Percentiles rank a stretch among this genome's conserved stretches.
These are phyloP conservation scores for Fusarium odoratissimum DNA, from an alignment of 2,329 filamentous ascomycete genomes.

Conservation along the genomic window DNA sequence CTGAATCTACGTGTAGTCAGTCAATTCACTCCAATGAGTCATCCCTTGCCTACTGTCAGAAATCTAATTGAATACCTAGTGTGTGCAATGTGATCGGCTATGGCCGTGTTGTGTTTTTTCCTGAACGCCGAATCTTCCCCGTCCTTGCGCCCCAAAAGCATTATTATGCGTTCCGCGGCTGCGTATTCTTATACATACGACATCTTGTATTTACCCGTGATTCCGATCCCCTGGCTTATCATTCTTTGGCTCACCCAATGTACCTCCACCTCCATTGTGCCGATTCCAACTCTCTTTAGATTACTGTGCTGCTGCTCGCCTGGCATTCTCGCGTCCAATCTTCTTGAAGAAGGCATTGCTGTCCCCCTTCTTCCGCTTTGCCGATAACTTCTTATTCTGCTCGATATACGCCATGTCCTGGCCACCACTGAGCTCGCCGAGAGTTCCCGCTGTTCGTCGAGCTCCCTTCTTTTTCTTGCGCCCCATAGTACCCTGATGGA, in stretches of 20 bases:
- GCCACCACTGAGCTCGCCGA: conserved; percentile 88
- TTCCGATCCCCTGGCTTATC: conserved; percentile 3
- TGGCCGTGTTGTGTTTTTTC: conserved; percentile 11
- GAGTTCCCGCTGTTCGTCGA: conserved; percentile 83
- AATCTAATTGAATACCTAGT: background rate
- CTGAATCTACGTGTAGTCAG: background rate
- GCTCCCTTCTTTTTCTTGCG: conserved; percentile 68
- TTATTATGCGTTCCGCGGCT: background rate
- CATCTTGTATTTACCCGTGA: conserved; percentile 7
- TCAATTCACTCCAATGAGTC: background rate
- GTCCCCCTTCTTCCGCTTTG: conserved; percentile 55
- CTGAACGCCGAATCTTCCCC: conserved; percentile 43
- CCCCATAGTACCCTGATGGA: conserved; percentile 59
- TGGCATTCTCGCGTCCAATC: conserved; percentile 55
- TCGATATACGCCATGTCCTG: conserved; percentile 98
- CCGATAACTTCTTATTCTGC: conserved; percentile 74
- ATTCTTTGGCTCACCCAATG: conserved; percentile 17
- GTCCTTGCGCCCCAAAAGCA: conserved; percentile 21
- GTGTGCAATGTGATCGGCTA: conserved; percentile 26
- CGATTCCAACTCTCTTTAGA: conserved; percentile 8
- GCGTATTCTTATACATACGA: background rate
- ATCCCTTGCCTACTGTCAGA: background rate
- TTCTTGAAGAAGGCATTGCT: conserved; percentile 57
- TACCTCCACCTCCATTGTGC: background rate
- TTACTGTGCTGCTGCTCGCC: conserved; percentile 50